phyloP scores from a whole-genome alignment of 2,329 filamentous ascomycete species.

The Beauveria medogensis region DNA sequence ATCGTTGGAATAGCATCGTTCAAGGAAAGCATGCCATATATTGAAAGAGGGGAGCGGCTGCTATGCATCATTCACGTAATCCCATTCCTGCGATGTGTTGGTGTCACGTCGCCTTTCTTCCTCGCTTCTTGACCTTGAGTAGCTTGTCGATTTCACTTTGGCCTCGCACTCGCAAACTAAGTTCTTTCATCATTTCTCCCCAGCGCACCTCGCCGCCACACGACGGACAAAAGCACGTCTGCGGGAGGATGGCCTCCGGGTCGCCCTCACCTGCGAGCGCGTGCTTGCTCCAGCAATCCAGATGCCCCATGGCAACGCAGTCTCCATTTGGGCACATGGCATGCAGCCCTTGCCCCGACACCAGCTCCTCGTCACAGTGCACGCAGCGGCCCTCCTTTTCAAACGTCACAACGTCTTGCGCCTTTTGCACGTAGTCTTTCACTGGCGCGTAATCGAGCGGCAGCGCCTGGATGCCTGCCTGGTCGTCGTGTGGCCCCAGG shows the following conservation, averaged over 20 bases:
- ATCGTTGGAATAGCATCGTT: background rate
- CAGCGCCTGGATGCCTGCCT: conserved; percentile 43
- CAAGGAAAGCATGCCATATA: background rate
- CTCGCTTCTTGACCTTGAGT: conserved; percentile 42
- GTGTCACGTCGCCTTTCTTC: conserved; percentile 16
- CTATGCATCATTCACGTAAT: background rate
- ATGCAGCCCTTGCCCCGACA: conserved; percentile 42
- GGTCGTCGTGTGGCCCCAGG: conserved; percentile 6
- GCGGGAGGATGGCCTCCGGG: conserved; percentile 51
- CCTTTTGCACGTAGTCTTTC: conserved; percentile 47
- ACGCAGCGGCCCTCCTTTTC: conserved; percentile 49
- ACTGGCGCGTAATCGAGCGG: conserved; percentile 47
- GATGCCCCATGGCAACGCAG: conserved; percentile 51
- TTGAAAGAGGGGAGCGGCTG: background rate
- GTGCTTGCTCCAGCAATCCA: conserved; percentile 51
- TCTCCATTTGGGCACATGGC: conserved; percentile 45
- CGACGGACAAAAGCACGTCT: conserved; percentile 59
- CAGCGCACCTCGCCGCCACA: conserved; percentile 60
- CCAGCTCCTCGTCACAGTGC: conserved; percentile 40
- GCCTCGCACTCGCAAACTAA: conserved; percentile 66
- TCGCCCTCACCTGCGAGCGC: conserved; percentile 32
- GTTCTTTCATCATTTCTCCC: conserved; percentile 73
- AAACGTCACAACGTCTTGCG: conserved; percentile 44
- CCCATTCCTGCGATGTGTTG: background rate
- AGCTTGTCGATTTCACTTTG: conserved; percentile 62